Evolutionary conservation across 768 basidiomycete genomes (phyloP), one percentile per base, ranked within the genome.

Genomic region (Mycena chlorophos): DNA sequence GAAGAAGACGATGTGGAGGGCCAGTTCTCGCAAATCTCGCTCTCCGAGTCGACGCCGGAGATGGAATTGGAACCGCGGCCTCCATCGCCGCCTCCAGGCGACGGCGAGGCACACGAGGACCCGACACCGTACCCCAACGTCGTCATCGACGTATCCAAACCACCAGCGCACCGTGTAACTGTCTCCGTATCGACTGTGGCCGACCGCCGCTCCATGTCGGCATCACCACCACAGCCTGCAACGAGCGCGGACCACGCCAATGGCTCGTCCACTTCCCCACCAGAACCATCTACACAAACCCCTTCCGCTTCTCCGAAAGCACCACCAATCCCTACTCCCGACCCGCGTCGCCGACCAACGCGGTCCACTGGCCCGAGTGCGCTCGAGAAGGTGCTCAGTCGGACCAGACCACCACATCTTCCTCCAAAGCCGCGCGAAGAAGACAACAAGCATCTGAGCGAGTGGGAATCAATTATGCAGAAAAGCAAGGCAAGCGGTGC

Each of bases 391-490:
- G 86, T 92, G 29, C 73, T 89, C 49, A 92, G 89, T 70, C 87
- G 83, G 69, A 96, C 94, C 0, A 76, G 94, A n/a, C 94, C 90
- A 17, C 70, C 78, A 4, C 87, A 87, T 67, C 75, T 95, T n/a
- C 94, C 94, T 22, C 93, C 93, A 5, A 96, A 96, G 67, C 73
- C 71, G 46, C 80, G 79, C 26, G 67, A 81, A 55, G 93, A 96
- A 70, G 93, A 95, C 65, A 70, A 77, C 46, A 94, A 87, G 62
- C 94, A 96, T 71, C 76, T 92, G 66, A 82, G 86, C 3, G 88
- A 89, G 66, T 94, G 93, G 88, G 83, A 91, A 65, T 71, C 78
- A 29, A 96, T 96, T 91, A 91, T 94, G 87, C 85, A 84, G 60
- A 84, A 77, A 42, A 92, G 89, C 72, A 84, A 88, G 50, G 69